These are phyloP conservation scores for Acacia concinna DNA, from an alignment of 331 rosid genomes.

Conservation along the genomic window DNA sequence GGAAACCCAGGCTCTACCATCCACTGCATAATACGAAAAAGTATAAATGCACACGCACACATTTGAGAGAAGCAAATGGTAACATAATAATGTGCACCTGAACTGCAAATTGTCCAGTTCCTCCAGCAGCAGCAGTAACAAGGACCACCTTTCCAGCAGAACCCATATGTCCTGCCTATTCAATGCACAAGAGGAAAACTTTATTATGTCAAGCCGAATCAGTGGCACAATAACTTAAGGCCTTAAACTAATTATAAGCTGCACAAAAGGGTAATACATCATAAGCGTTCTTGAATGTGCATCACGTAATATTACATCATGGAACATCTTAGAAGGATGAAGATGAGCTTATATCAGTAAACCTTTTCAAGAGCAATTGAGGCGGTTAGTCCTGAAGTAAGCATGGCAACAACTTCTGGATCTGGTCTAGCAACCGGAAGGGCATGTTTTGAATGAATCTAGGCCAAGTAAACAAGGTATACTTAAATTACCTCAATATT, in stretches of 20 bases:
- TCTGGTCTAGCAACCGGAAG: constrained; percentile 97
- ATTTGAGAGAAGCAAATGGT: constrained; percentile 25
- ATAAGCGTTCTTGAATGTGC: neutral
- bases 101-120: constrained; percentile 99
- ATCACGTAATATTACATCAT: neutral
- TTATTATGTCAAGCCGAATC: constrained; percentile 30
- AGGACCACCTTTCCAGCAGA: constrained; percentile 86
- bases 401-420: constrained; percentile 97
- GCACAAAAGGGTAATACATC: constrained; percentile 12
- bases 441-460: constrained; percentile 79
- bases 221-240: neutral
- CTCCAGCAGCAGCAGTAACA: constrained; percentile 99
- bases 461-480: constrained; percentile 28
- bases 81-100: constrained; percentile 57
- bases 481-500: constrained; percentile 19
- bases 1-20: neutral
- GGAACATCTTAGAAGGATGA: constrained; percentile 17
- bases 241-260: constrained; percentile 24
- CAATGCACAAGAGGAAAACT: constrained; percentile 23
- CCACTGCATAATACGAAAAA: constrained; percentile 14
- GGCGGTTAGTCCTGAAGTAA: constrained; percentile 96
- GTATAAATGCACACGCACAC: neutral
- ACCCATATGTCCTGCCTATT: constrained; percentile 85
- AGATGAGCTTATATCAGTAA: constrained; percentile 10
- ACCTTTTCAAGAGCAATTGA: constrained; percentile 95